phyloP scores from a whole-genome alignment of 2,329 filamentous ascomycete genomes.

The Ceratocystis alfenasii region DNA sequence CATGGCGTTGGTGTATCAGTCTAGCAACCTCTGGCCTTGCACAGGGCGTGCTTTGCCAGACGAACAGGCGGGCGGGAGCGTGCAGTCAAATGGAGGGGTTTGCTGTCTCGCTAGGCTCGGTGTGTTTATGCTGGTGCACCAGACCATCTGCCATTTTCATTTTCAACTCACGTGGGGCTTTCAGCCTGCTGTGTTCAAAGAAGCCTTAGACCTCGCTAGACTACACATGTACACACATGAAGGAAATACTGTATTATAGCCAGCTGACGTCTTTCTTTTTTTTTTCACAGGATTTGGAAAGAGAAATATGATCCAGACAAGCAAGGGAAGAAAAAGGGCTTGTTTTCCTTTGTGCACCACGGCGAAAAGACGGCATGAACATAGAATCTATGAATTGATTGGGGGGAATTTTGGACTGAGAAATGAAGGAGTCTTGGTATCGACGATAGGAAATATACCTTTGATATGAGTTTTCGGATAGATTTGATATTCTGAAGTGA shows the following conservation, averaged over 20 bases:
- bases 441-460: not conserved
- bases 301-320: slow-evolving; percentile 65
- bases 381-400: not conserved
- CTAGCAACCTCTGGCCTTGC: not conserved
- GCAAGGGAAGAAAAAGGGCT: slow-evolving; percentile 33
- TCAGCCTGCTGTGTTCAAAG: not conserved
- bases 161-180: no score
- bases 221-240: not conserved
- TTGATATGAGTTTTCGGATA: not conserved
- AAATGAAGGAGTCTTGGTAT: not conserved
- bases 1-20: not conserved
- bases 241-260: not conserved
- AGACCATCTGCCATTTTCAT: not conserved
- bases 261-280: not conserved
- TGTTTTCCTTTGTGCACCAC: slow-evolving; percentile 8
- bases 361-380: not conserved
- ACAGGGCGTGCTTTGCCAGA: not conserved
- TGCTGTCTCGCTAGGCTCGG: not conserved
- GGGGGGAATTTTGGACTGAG: not conserved
- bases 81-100: not conserved
- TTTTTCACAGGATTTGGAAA: slow-evolving; percentile 82
- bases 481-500: not conserved
- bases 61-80: not conserved
- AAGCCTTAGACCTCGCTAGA: not conserved
- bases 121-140: not conserved